Evolutionary conservation across 805 yeast species (phyloP).

Genomic region (Zygotorulaspora florentina): DNA sequence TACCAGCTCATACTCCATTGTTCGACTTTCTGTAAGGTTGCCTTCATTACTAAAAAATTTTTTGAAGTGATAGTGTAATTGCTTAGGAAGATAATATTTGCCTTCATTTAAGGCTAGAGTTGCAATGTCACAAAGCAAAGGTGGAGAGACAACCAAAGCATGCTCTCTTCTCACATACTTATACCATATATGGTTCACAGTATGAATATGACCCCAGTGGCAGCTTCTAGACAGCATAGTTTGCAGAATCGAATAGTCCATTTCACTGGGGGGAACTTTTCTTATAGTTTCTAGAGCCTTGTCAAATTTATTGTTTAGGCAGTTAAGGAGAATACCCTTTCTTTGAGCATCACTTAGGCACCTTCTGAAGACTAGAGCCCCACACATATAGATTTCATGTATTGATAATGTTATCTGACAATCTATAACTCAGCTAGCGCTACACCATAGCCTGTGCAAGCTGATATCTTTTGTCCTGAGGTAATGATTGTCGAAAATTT

Average conservation of each 20-base stretch:
- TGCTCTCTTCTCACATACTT: conserved; percentile 24
- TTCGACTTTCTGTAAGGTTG: conserved; percentile 13
- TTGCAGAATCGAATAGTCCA: conserved; percentile 27
- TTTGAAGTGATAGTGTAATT: conserved; percentile 21
- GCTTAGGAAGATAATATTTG: conserved; percentile 24
- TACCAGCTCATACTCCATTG: conserved; percentile 20
- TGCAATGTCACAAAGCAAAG: conserved; percentile 25
- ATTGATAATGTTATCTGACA: neutral
- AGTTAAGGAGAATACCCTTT: conserved; percentile 17
- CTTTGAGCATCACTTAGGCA: conserved; percentile 14
- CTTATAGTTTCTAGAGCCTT: conserved; percentile 14
- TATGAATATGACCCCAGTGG: conserved; percentile 27
- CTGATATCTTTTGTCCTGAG: too few relatives aligned
- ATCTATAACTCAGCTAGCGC: neutral
- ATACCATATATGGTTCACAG: conserved; percentile 29
- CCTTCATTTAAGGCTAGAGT: conserved; percentile 23
- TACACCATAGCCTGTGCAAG: neutral
- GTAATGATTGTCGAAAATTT: neutral
- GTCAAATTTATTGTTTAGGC: conserved; percentile 28
- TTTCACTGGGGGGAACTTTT: conserved; percentile 14
- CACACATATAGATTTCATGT: conserved; percentile 1
- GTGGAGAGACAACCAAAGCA: conserved; percentile 20
- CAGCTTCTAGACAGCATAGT: conserved; percentile 23
- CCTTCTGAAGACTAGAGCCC: conserved; percentile 5
- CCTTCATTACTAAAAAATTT: conserved; percentile 6